Conservation (phyloP, 164 flowering plant species). For the Dillenia turbinata region DNA sequence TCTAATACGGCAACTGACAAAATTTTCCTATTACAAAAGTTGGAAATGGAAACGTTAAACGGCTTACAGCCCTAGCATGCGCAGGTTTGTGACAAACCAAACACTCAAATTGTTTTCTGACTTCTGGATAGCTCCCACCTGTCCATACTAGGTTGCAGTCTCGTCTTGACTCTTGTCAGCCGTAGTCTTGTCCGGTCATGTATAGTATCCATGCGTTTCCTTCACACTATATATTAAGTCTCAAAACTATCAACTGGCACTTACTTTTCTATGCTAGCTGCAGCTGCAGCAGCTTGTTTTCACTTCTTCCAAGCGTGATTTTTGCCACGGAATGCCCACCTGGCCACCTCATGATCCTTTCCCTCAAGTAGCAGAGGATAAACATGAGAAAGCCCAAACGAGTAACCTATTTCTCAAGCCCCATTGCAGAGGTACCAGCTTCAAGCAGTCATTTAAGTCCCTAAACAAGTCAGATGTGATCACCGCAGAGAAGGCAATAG, state of each 20-base stretch:
- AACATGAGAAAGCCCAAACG: conserved; percentile 75
- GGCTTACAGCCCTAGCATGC: too few species aligned
- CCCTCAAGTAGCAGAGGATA: conserved; percentile 69
- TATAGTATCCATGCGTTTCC: too few species aligned
- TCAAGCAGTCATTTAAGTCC: conserved; percentile 78
- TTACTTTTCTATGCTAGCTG: conserved; percentile 53
- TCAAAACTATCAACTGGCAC: neutral
- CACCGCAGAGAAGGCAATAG: conserved; percentile 69
- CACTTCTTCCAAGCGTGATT: conserved; percentile 69
- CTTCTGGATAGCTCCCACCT: too few species aligned
- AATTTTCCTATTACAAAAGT: too few species aligned
- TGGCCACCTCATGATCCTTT: conserved; percentile 76
- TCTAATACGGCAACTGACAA: too few species aligned
- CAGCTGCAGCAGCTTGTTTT: conserved; percentile 41
- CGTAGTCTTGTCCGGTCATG: too few species aligned
- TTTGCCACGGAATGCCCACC: conserved; percentile 90
- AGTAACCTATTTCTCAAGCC: conserved; percentile 63
- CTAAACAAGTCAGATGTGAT: conserved; percentile 80
- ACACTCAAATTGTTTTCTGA: too few species aligned
- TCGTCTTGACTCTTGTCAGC: too few species aligned
- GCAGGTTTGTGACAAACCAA: too few species aligned
- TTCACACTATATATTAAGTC: too few species aligned
- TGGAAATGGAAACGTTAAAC: too few species aligned
- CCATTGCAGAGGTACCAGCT: conserved; percentile 71
- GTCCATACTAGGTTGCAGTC: too few species aligned